Conservation (phyloP, 495 filamentous ascomycete species). For the Lepraria neglecta region DNA sequence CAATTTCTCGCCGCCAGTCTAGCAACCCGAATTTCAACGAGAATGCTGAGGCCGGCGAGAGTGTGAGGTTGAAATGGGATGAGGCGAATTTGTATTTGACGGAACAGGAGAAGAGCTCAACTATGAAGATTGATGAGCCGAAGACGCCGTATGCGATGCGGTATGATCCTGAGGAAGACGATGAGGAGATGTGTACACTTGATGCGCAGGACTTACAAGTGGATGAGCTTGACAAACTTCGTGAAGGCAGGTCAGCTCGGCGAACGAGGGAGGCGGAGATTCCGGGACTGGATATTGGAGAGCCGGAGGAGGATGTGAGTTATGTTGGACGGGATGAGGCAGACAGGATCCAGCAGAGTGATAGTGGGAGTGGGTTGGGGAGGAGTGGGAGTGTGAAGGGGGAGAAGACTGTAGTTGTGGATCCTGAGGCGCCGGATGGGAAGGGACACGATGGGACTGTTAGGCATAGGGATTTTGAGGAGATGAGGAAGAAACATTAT, state of each 20-base stretch:
- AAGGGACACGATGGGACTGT: slow-evolving; percentile 71
- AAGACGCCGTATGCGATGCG: slow-evolving; percentile 92
- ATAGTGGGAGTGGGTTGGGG: slow-evolving; percentile 37
- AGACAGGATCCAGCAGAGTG: slow-evolving; percentile 29
- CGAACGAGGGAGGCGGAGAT: slow-evolving; percentile 66
- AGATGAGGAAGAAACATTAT: slow-evolving; percentile 89
- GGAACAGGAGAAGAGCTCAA: slow-evolving; percentile 87
- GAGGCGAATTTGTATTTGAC: slow-evolving; percentile 94
- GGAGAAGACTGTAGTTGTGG: slow-evolving; percentile 73
- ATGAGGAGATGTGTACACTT: slow-evolving; percentile 57
- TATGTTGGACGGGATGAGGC: slow-evolving; percentile 14
- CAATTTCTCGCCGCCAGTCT: slow-evolving; percentile 64
- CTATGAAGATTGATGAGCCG: slow-evolving; percentile 98
- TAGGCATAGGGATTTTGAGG: slow-evolving; percentile 87
- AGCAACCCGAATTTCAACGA: slow-evolving; percentile 38
- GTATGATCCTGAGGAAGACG: slow-evolving; percentile 85
- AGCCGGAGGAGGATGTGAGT: slow-evolving; percentile 69
- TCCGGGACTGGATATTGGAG: slow-evolving; percentile 86
- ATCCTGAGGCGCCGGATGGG: slow-evolving; percentile 50
- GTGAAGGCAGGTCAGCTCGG: slow-evolving; percentile 33
- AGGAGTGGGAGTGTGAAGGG: slow-evolving; percentile 44
- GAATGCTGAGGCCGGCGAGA: slow-evolving; percentile 47
- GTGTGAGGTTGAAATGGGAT: slow-evolving; percentile 88
- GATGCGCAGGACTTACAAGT: slow-evolving; percentile 55
- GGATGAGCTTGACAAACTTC: slow-evolving; percentile 65